Evolutionary conservation across 139 green algal genomes (phyloP).

Genomic region (Closterium sp.): DNA sequence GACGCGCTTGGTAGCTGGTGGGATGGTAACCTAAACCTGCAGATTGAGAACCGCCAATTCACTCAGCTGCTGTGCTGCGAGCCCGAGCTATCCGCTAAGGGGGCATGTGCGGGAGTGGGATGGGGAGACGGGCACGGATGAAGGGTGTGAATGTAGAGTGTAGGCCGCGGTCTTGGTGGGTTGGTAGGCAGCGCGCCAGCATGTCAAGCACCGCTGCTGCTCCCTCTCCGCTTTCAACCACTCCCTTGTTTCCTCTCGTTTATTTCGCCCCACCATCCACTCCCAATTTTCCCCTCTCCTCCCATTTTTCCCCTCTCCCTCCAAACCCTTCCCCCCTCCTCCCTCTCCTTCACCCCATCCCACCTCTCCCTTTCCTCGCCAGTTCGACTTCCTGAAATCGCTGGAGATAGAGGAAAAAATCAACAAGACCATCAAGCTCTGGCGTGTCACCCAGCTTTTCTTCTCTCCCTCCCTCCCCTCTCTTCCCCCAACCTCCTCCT

Average conservation of each 20-base stretch:
- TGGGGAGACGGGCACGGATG: background rate
- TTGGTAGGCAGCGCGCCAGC: no score
- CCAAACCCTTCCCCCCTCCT: background rate
- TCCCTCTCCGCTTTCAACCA: background rate
- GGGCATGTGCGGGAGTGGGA: background rate
- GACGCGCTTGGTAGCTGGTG: no score
- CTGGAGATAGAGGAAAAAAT: constrained; percentile 99
- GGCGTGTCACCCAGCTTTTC: constrained; percentile 86
- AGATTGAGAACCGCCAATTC: no score
- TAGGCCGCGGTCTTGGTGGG: no score
- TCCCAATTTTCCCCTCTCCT: background rate
- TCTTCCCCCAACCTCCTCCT: no score
- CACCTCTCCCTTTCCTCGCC: background rate
- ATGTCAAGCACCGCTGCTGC: background rate
- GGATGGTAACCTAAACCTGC: no score
- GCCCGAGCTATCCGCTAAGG: no score
- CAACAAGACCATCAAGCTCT: constrained; percentile 99
- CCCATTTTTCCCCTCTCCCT: background rate
- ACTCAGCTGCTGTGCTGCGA: no score
- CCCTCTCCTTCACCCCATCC: background rate
- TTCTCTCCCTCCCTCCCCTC: no score
- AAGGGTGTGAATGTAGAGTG: background rate
- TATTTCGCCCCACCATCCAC: background rate
- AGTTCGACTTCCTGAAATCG: constrained; percentile 98
- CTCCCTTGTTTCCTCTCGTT: background rate